Evolutionary conservation across 192 early-diverging fungal species (phyloP), one percentile per base, ranked within the genome.

Genomic region (Backusella liffmaniae): DNA sequence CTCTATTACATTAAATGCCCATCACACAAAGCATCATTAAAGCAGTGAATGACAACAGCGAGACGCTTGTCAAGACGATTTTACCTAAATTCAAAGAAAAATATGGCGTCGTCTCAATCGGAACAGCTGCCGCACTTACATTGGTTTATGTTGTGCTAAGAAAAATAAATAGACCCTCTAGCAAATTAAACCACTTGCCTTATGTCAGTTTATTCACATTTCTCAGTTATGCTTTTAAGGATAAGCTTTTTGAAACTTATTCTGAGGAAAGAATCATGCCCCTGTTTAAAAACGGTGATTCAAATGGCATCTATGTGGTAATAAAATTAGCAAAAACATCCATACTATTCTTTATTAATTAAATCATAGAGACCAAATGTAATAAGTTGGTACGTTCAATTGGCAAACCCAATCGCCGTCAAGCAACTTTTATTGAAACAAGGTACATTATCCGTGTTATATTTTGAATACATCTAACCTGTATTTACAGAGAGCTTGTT

Each of bases 401-500:
- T 74, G 53, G 35, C 56, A 12, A 49, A 66, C 26, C 73, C 73
- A 30, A 35, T 66, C 4, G 73, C 73, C 10, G 49, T 66, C 39
- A 74, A 74, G 26, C 73, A 74, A 37, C 35, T 74, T 18, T 26
- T 74, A 26, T 10, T 66, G 12, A 74, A 41, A 23, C 26, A 32
- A 66, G 74, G 66, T 76, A 62, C 18, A 26, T 12, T 32, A 12
- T 12, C 10, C 7, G 37, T 12, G 9, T 10, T 39, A 10, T 39
- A 39, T 2, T 39, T 39, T 39, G 37, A 39, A 39, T 12, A 39
- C 10, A 39, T 39, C 37, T 39, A 39, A 39, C 9, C 1, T 32
- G 37, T 39, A 44, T 44, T 44, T 13, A 56, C n/a, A 56, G 51
- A 56, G 51, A 56, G 51, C 51, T 23, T 56, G 16, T 56, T 56